A percentile compares a stretch with the other conserved stretches of the same genome.
phyloP scores from a whole-genome alignment of 306 rosid genomes.

The Sphenostylis stenocarpa region DNA sequence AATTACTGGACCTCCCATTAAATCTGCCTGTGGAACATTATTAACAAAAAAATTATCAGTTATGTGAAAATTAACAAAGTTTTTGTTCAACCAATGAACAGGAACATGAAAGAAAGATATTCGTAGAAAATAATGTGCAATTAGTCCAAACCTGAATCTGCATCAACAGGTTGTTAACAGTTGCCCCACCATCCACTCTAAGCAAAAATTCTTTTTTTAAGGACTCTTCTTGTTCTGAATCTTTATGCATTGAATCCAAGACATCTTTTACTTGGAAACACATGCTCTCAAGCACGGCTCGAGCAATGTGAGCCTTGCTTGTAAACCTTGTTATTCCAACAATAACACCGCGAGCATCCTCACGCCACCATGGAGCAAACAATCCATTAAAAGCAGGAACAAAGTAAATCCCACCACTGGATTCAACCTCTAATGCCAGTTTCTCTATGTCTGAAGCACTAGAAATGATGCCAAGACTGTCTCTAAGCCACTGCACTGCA shows the following conservation, averaged over 20 bases:
- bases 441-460: conserved; percentile 71
- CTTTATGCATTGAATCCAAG: conserved; percentile 82
- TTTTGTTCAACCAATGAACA: not conserved
- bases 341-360: conserved; percentile 91
- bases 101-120: not conserved
- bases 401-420: conserved; percentile 79
- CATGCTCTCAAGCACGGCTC: conserved; percentile 94
- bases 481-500: conserved; percentile 97
- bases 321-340: conserved; percentile 85
- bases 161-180: conserved; percentile 78
- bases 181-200: conserved; percentile 90
- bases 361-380: conserved; percentile 98
- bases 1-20: conserved; percentile 67
- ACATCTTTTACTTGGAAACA: conserved; percentile 92
- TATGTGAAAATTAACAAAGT: not conserved
- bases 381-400: conserved; percentile 94
- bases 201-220: conserved; percentile 56
- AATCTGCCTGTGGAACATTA: conserved; percentile 63
- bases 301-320: conserved; percentile 78
- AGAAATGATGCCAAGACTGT: conserved; percentile 66
- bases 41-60: not conserved
- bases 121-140: conserved; percentile 4
- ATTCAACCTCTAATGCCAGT: conserved; percentile 62
- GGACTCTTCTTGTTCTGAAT: conserved; percentile 37
- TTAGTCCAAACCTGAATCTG: conserved; percentile 79